Percentiles rank a stretch among this genome's conserved stretches.
Evolutionary conservation across 257 asterid genomes (phyloP).

Genomic region (Buddleja alternifolia): DNA sequence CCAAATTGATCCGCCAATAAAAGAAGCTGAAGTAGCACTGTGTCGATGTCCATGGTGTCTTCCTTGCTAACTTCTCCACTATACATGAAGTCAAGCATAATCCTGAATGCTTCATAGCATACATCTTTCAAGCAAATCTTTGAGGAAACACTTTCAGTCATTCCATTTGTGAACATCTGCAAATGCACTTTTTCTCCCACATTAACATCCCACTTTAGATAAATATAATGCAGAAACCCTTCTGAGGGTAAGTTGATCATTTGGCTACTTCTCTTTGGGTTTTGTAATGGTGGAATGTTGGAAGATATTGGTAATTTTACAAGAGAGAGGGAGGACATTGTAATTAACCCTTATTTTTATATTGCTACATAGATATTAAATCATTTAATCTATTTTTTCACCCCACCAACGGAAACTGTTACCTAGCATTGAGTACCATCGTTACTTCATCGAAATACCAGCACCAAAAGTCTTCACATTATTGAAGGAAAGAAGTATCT

Average conservation of each 20-base stretch:
- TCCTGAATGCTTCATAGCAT: slow-evolving; percentile 66
- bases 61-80: slow-evolving; percentile 61
- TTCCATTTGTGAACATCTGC: slow-evolving; percentile 99
- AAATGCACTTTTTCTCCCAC: slow-evolving; percentile 15
- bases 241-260: too few species aligned
- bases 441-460: background rate
- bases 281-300: too few species aligned
- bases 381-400: background rate
- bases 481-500: background rate
- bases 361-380: background rate
- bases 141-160: slow-evolving; percentile 82
- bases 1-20: slow-evolving; percentile 90
- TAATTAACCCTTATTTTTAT: too few species aligned
- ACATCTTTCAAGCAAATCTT: slow-evolving; percentile 74
- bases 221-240: too few species aligned
- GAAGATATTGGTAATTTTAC: too few species aligned
- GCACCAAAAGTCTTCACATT: background rate
- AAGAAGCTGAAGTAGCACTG: slow-evolving; percentile 82
- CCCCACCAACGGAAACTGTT: background rate
- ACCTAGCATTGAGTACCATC: background rate
- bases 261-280: too few species aligned
- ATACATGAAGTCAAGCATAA: slow-evolving; percentile 90
- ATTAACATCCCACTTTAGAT: slow-evolving; percentile 14
- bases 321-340: background rate
- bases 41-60: slow-evolving; percentile 46